Percentiles rank a stretch among this genome's conserved stretches.
Evolutionary conservation across 495 filamentous ascomycete genomes (phyloP).

Genomic region (Annulohypoxylon bovei): DNA sequence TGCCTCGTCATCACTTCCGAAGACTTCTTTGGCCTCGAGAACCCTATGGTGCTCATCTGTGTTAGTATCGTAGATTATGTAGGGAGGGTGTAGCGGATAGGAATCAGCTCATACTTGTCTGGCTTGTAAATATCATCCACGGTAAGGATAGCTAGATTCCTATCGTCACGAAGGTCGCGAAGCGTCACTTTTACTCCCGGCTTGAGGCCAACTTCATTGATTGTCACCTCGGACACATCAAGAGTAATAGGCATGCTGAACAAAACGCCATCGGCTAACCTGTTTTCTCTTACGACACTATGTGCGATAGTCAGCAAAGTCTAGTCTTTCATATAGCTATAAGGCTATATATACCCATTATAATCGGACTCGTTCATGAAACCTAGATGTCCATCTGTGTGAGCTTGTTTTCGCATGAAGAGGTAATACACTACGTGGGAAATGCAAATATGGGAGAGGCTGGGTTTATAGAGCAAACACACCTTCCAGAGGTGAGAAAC

Average conservation of each 20-base stretch:
- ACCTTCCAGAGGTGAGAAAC: conserved; percentile 98
- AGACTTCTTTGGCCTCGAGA: conserved; percentile 91
- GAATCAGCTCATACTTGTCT: conserved; percentile 77
- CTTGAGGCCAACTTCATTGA: conserved; percentile 77
- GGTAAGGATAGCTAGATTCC: conserved; percentile 93
- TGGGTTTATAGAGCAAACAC: conserved; percentile 45
- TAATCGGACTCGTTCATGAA: conserved; percentile 99
- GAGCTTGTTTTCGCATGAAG: conserved; percentile 16
- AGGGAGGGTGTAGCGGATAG: conserved; percentile 8
- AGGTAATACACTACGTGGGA: conserved; percentile 26
- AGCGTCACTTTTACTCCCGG: conserved; percentile 83
- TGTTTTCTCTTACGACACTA: conserved; percentile 87
- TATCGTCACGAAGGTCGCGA: conserved; percentile 95
- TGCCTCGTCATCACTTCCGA: conserved; percentile 88
- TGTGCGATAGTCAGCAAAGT: conserved; percentile 25
- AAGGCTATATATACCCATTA: conserved; percentile 70
- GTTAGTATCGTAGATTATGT: conserved; percentile 45
- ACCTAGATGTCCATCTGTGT: conserved; percentile 60
- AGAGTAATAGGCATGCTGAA: conserved; percentile 98
- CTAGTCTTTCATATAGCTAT: neutral
- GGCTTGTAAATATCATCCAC: conserved; percentile 96
- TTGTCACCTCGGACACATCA: conserved; percentile 77
- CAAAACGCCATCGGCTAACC: conserved; percentile 87
- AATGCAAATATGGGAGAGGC: neutral
- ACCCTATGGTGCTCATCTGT: conserved; percentile 63